A percentile compares a stretch with the other conserved stretches of the same genome.
phyloP scores from a whole-genome alignment of 768 basidiomycete genomes.

The Termitomyces sp. region DNA sequence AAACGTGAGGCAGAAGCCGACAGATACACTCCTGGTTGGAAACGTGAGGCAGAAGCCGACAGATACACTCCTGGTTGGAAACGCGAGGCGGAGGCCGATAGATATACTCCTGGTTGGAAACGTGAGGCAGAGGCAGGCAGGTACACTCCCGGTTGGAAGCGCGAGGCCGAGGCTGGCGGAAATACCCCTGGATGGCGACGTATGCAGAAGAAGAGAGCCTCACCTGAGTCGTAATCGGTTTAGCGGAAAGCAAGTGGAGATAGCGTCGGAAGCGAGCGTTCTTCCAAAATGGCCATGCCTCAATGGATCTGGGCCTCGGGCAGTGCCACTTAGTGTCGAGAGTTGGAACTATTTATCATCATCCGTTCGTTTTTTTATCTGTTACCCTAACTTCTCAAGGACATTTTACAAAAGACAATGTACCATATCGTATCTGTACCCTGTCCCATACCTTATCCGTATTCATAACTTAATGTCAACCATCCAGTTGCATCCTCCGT shows the following conservation, averaged over 20 bases:
- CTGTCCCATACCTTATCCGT: constrained; percentile 1
- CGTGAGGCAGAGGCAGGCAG: constrained; percentile 3
- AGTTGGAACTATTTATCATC: neutral
- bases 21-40: constrained; percentile 5
- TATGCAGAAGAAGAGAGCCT: constrained; percentile 3
- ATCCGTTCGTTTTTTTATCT: neutral
- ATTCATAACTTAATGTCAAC: neutral
- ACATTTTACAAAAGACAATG: constrained; percentile 4
- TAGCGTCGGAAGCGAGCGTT: neutral
- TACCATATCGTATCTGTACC: constrained; percentile 5
- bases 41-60: constrained; percentile 3
- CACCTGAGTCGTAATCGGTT: constrained; percentile 3
- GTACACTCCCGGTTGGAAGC: too few species aligned
- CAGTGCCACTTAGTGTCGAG: neutral
- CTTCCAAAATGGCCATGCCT: neutral
- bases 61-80: too few species aligned
- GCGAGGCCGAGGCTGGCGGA: neutral
- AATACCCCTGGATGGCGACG: neutral
- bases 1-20: constrained; percentile 5
- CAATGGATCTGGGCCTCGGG: constrained; percentile 1
- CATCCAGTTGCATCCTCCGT: neutral
- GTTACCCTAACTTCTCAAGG: neutral
- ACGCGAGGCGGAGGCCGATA: neutral
- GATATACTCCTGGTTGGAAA: constrained; percentile 6
- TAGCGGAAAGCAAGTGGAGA: neutral